Evolutionary conservation across 106 monocot genomes (phyloP), one percentile per base, ranked within the genome.

Genomic region (Apostasia shenzhenica): DNA sequence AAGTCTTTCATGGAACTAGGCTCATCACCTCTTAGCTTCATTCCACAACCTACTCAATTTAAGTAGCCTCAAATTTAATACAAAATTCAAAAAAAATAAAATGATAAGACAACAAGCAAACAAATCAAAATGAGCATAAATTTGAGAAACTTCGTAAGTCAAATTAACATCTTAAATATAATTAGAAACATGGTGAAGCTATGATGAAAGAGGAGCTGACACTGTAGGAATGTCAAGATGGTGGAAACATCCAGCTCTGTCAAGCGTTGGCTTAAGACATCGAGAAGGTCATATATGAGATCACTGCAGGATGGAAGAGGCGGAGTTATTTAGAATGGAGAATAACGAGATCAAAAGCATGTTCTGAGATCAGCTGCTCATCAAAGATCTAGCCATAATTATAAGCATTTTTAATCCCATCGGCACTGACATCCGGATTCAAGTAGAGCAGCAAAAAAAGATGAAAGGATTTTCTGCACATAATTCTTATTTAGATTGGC

Each of bases 1-100:
- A 99, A 93, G 80, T 88, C 81, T 80, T 90, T 99, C 99, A 99
- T 99, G 11, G 83, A 82, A 68, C 54, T 78, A 1, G 99, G 99
- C 73, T 93, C 92, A 76, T 93, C 87, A 67, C 80, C 57, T 73
- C 93, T 87, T 48, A 99, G 68, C 70, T 99, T 99, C 87, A 87
- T 88, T 57, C 99, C 99, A 78, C 87, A 99, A 81, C 92, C 99
- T 99, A 60, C 56, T 37, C 72, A 73, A 62, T 14, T 14, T 41
- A 37, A 13, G 26, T 26, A 26, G 26, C 26, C 0, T 26, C 26
- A 26, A 26, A 26, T 26, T 26, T 26, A 26, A 26, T 26, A 26
- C 26, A 26, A 26, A 26, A 26, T 26, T 26, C 26, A 26, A 26
- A 26, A 26, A 26, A 26, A 26, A 26, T n/a, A n/a, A 26, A 26